Evolutionary conservation across 148 eudicot genomes (phyloP).

Genomic region (Rhododendron molle): DNA sequence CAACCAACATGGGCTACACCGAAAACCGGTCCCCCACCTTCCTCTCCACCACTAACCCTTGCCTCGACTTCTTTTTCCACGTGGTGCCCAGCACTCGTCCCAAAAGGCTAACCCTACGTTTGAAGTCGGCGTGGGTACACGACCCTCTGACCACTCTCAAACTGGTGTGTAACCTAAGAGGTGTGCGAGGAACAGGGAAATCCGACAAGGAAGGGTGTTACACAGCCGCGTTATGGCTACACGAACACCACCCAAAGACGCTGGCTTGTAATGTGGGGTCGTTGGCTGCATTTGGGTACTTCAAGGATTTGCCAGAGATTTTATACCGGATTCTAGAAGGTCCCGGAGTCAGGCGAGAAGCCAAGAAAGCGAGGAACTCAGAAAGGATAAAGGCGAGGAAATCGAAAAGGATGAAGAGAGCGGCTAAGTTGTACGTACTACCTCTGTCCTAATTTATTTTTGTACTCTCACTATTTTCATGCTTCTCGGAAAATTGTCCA

Average conservation of each 20-base stretch:
- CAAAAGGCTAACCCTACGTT: background rate
- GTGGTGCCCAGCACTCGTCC: slow-evolving; percentile 4
- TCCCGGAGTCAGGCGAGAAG: background rate
- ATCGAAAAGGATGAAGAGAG: background rate
- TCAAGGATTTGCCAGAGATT: slow-evolving; percentile 14
- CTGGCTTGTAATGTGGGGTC: slow-evolving; percentile 1
- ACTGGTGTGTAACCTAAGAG: slow-evolving; percentile 7
- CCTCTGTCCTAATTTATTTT: too few relatives aligned
- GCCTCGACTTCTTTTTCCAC: background rate
- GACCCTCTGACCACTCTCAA: background rate
- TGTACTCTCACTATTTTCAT: too few relatives aligned
- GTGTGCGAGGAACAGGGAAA: slow-evolving; percentile 10
- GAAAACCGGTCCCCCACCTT: slow-evolving; percentile 1
- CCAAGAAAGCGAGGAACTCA: background rate
- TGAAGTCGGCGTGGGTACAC: background rate
- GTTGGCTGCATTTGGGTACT: slow-evolving; percentile 9
- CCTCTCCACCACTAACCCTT: slow-evolving; percentile 8
- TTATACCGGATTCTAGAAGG: background rate
- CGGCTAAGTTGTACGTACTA: too few relatives aligned
- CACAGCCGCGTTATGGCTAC: slow-evolving; percentile 8
- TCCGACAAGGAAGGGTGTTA: background rate
- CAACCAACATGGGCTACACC: background rate
- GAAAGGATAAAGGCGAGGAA: background rate
- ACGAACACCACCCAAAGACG: background rate
- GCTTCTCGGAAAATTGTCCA: too few relatives aligned